Conservation (phyloP, 1,139 yeast genomes). For the Tardiomyces digboiensis region DNA sequence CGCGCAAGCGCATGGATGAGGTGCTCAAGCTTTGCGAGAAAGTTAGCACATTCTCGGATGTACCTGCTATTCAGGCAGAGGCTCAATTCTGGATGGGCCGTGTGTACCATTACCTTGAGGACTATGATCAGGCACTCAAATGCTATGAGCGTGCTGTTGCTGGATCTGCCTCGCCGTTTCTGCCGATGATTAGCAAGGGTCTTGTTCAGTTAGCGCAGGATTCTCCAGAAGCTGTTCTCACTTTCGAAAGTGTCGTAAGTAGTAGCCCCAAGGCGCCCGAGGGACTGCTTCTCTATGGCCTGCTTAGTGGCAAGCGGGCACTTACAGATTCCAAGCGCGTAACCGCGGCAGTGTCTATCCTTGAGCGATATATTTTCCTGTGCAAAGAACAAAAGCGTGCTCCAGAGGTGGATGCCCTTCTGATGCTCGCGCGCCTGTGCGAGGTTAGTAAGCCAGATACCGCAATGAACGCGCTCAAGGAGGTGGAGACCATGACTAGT, state of each 20-base stretch:
- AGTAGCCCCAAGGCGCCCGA: slow-evolving; percentile 64
- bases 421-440: slow-evolving; percentile 56
- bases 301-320: slow-evolving; percentile 31
- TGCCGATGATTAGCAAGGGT: slow-evolving; percentile 77
- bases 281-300: slow-evolving; percentile 66
- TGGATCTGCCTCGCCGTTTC: slow-evolving; percentile 29
- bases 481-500: slow-evolving; percentile 47
- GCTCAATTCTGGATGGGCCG: slow-evolving; percentile 85
- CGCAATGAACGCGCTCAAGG: slow-evolving; percentile 25
- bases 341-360: slow-evolving; percentile 42
- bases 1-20: slow-evolving; percentile 46
- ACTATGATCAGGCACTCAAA: slow-evolving; percentile 60
- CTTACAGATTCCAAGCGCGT: slow-evolving; percentile 13
- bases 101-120: slow-evolving; percentile 49
- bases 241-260: slow-evolving; percentile 69
- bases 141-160: slow-evolving; percentile 42
- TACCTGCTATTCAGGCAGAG: slow-evolving; percentile 50
- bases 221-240: slow-evolving; percentile 73
- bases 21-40: slow-evolving; percentile 50
- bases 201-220: slow-evolving; percentile 74
- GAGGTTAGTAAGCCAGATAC: slow-evolving; percentile 35
- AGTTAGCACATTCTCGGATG: slow-evolving; percentile 34
- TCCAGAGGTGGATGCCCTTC: slow-evolving; percentile 57
- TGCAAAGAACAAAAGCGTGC: slow-evolving; percentile 53
- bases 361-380: slow-evolving; percentile 65